Evolutionary conservation across 2,329 filamentous ascomycete genomes (phyloP).

Genomic region (Chaetomium olivaceum): DNA sequence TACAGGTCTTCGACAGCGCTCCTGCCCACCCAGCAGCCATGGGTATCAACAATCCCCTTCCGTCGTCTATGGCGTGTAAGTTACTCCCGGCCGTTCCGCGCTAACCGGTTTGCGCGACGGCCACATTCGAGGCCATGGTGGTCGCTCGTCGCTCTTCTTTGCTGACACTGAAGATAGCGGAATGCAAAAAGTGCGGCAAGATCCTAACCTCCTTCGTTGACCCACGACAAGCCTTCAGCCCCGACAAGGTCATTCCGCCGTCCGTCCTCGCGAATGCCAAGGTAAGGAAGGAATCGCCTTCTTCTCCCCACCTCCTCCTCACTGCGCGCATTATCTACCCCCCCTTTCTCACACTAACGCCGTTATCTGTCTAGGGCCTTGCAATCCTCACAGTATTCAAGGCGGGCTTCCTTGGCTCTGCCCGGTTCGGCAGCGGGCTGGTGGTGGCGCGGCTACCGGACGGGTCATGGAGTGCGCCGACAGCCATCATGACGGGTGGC

Average conservation of each 20-base stretch:
- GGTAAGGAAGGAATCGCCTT: conserved; percentile 47
- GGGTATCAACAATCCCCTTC: conserved; percentile 67
- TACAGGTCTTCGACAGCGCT: not conserved
- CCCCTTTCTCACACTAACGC: not conserved
- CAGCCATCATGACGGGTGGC: conserved; percentile 77
- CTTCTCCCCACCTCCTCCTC: not conserved
- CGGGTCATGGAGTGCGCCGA: conserved; percentile 78
- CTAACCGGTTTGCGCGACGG: not conserved
- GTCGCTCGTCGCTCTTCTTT: conserved; percentile 9
- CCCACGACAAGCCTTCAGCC: conserved; percentile 87
- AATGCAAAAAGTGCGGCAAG: conserved; percentile 96
- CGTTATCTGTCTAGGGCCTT: conserved; percentile 58
- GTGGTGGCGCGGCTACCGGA: conserved; percentile 78
- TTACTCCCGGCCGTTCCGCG: conserved; percentile 35
- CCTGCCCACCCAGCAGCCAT: conserved; percentile 41
- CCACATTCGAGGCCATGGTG: not conserved
- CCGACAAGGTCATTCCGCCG: conserved; percentile 95
- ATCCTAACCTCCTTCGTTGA: conserved; percentile 95
- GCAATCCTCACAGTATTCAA: conserved; percentile 85
- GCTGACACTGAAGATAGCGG: conserved; percentile 60
- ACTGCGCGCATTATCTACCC: not conserved
- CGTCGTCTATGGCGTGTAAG: conserved; percentile 69
- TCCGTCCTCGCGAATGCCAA: conserved; percentile 88
- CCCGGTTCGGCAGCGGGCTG: conserved; percentile 77
- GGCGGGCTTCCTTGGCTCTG: conserved; percentile 81